Evolutionary conservation across 176 grass and related monocot genomes (phyloP).

Genomic region (Elymus sibiricus): DNA sequence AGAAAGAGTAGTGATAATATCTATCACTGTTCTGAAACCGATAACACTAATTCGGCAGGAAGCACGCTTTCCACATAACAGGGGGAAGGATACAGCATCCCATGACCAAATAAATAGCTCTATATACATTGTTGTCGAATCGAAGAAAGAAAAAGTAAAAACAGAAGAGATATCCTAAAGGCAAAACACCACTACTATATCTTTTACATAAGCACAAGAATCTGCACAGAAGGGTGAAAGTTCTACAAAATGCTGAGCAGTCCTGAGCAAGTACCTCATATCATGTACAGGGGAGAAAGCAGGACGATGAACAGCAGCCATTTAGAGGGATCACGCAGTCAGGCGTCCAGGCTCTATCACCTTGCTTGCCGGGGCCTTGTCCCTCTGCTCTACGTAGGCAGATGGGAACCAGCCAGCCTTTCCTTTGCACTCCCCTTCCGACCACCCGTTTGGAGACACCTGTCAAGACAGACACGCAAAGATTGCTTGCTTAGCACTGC

Average conservation of each 20-base stretch:
- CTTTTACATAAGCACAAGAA: conserved; percentile 42
- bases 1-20: background rate
- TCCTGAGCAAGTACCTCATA: background rate
- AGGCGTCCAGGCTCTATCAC: conserved; percentile 62
- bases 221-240: conserved; percentile 50
- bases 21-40: conserved; percentile 17
- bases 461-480: conserved; percentile 42
- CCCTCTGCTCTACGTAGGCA: conserved; percentile 74
- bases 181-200: conserved; percentile 1
- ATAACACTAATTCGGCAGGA: conserved; percentile 13
- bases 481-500: conserved; percentile 20
- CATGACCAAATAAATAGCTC: conserved; percentile 23
- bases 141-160: background rate
- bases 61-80: conserved; percentile 24
- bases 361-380: conserved; percentile 78
- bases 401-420: conserved; percentile 98
- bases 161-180: conserved; percentile 25
- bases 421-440: conserved; percentile 89
- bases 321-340: conserved; percentile 42
- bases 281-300: conserved; percentile 41
- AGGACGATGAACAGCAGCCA: conserved; percentile 41
- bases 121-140: conserved; percentile 14
- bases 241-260: conserved; percentile 40
- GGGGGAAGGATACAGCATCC: conserved; percentile 17
- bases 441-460: conserved; percentile 85